Conservation (phyloP, 177 flowering plant genomes). For the Vitis hybrid region DNA sequence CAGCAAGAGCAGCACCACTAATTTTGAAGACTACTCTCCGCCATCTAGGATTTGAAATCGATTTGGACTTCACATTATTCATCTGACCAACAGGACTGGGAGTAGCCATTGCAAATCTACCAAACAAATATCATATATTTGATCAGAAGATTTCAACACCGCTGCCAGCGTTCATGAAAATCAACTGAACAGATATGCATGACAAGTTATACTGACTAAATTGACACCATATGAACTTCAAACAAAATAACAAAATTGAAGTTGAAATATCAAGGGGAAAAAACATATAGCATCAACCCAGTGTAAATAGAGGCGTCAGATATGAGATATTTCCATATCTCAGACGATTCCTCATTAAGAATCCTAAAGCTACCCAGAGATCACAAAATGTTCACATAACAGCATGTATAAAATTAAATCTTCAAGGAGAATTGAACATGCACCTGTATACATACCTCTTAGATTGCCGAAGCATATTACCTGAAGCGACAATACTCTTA, state of each 20-base stretch:
- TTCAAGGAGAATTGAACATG: background rate
- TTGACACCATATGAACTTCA: too few species aligned
- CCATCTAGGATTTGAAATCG: constrained; percentile 65
- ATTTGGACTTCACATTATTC: constrained; percentile 53
- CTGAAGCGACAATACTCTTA: constrained; percentile 32
- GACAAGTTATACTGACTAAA: too few species aligned
- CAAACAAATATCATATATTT: background rate
- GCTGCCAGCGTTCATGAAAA: too few species aligned
- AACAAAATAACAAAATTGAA: too few species aligned
- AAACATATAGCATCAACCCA: too few species aligned
- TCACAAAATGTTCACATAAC: background rate
- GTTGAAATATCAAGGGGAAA: too few species aligned
- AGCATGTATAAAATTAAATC: background rate
- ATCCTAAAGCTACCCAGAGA: too few species aligned
- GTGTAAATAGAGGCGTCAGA: too few species aligned
- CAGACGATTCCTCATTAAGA: too few species aligned
- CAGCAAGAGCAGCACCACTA: constrained; percentile 84
- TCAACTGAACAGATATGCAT: background rate
- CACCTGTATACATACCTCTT: constrained; percentile 34
- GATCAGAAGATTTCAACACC: background rate
- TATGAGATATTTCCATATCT: too few species aligned
- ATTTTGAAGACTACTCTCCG: constrained; percentile 90
- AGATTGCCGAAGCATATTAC: constrained; percentile 35
- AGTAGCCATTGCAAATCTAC: constrained; percentile 35
- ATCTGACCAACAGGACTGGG: constrained; percentile 36